Base-by-base conservation (phyloP, 2,329 filamentous ascomycete genomes). In the Neoscytalidium dimidiatum region DNA sequence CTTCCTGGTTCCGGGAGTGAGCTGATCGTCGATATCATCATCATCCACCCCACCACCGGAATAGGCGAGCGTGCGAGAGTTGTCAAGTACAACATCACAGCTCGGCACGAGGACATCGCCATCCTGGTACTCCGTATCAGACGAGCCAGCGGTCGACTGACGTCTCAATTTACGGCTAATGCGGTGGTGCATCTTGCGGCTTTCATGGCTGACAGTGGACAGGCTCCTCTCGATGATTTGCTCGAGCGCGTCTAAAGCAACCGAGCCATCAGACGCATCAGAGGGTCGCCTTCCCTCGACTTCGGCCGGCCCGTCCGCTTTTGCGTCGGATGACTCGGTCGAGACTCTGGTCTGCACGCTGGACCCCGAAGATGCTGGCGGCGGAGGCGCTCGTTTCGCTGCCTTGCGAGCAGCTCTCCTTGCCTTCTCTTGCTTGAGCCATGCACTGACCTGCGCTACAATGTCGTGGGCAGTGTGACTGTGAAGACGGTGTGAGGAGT, bases 51-150 rank as follows among this genome's bases (percentile, higher is more conserved):
- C 73, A 19, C 87, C 87, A 26, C 88, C 88, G 14, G 82, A 84
- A 74, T 95, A 96, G 58, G 89, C 87, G 71, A 97, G 82, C 0
- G 94, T 96, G 78, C 94, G 95, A 4, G 92, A 91, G 73, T 97
- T 97, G 78, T 98, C 94, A 21, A 98, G 83, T 51, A 89, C 82
- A 7, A 88, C 92, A 75, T 97, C 92, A 69, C 94, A 96, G 68
- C 86, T 88, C 0, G 94, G 94, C 1, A 96, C 92, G n/a, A 91
- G 78, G 19, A 88, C 83, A 67, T 97, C 92, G n/a, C 87, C 87
- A 68, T 97, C 94, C 17, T 87, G 81, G 69, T 90, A 91, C 66
- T 98, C 94, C 0, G 93, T 96, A 70, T 97, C 94, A 0, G 92
- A 95, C 3, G 91, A 92, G 4, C 83, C 84, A 1, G 81, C 79